Evolutionary conservation across 2,329 filamentous ascomycete species (phyloP), one percentile per base, ranked within the genome.

Genomic region (Blastomyces emzantsi): DNA sequence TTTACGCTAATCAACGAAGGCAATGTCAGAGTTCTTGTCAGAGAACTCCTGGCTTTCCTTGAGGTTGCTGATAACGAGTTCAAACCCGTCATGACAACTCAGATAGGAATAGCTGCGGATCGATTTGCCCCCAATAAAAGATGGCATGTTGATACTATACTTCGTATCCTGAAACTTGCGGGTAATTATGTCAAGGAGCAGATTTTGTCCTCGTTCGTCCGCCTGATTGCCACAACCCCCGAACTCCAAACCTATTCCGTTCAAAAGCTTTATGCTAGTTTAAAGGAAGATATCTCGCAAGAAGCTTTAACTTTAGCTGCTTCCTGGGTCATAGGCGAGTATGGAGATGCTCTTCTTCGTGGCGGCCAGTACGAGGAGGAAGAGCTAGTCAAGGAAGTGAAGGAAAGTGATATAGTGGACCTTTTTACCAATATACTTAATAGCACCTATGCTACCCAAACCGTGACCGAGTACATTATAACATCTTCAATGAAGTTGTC

Each of bases 61-160:
- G 94, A 99, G 75, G 92, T 96, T 61, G 93, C 95, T 62, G 94
- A 99, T 72, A 96, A 95, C 68, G 94, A 99, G 76, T 99, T 99
- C 80, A 99, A 99, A 79, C 90, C 94, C 7, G 90, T 91, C 62
- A 97, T 99, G 92, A 99, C 94, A 1, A 94, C 89, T 62, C 94
- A 99, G 73, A 99, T 99, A 74, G 94, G 94, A 30, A 91, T 99
- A 70, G 94, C 95, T 13, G 94, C 95, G 7, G 94, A 99, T 76
- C 87, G 93, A 68, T 99, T 91, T 76, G 90, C 94, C 1, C 95
- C 94, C 0, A 97, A 94, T 78, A 97, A 97, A 79, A 84, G 94
- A 73, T 99, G 94, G 94, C 94, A 99, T 74, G 89, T 97, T 69
- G 94, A 99, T 73, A 99, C 95, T 2, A 97, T 99, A 88, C 81